Conservation (phyloP, 305 asterid genomes). For the Solanum chacoense region DNA sequence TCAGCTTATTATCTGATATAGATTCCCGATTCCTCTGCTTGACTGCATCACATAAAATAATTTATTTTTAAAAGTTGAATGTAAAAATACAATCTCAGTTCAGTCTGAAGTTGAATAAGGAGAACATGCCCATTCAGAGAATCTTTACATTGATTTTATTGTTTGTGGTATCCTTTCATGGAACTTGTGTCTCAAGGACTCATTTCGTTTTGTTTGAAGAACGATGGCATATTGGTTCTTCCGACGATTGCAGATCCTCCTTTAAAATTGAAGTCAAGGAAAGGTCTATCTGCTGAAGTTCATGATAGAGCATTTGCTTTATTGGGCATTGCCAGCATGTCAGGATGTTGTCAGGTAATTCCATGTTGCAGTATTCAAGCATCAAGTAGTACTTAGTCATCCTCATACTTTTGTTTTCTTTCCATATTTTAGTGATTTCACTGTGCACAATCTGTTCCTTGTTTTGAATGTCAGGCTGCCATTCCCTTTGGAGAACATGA, state of each 20-base stretch:
- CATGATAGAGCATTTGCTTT: constrained; percentile 46
- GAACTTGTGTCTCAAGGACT: not conserved
- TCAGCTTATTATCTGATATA: not conserved
- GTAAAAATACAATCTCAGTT: not conserved
- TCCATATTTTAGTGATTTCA: not conserved
- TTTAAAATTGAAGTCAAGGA: constrained; percentile 37
- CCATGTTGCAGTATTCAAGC: constrained; percentile 1
- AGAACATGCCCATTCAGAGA: not conserved
- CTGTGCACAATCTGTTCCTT: not conserved
- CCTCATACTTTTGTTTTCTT: not conserved
- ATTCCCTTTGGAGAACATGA: constrained; percentile 71
- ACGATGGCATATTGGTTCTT: constrained; percentile 61
- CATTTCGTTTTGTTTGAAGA: constrained; percentile 23
- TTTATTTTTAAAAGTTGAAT: not conserved
- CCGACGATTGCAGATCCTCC: constrained; percentile 83
- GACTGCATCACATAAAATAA: not conserved
- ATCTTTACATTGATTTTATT: not conserved
- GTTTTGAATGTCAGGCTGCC: constrained; percentile 40
- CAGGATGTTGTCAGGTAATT: constrained; percentile 84
- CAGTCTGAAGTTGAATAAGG: not conserved
- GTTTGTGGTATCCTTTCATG: not conserved
- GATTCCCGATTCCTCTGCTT: not conserved
- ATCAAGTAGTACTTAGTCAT: not conserved
- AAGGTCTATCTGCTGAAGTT: constrained; percentile 36
- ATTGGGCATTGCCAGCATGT: constrained; percentile 65